Conservation (phyloP, 345 rosid genomes). For the Acer yangbiense region DNA sequence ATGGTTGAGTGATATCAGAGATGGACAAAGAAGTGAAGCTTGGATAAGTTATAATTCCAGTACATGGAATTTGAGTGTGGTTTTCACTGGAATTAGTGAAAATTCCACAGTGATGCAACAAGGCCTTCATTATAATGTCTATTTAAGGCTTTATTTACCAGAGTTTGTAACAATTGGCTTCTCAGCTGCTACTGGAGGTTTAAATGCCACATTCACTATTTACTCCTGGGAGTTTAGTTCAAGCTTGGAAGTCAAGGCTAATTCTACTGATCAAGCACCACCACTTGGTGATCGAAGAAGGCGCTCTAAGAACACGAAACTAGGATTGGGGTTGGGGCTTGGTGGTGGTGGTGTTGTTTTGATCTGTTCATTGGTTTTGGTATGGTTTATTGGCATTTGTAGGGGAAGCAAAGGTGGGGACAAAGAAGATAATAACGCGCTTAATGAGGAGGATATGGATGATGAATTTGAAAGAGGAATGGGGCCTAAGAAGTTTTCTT, state of each 20-base stretch:
- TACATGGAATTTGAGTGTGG: conserved; percentile 15
- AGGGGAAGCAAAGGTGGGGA: conserved; percentile 2
- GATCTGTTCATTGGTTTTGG: background rate
- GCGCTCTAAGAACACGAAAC: background rate
- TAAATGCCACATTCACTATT: conserved; percentile 14
- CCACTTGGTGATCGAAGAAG: background rate
- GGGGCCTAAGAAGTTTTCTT: conserved; percentile 25
- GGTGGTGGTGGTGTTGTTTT: conserved; percentile 10
- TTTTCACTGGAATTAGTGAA: conserved; percentile 16
- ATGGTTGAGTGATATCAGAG: conserved; percentile 5
- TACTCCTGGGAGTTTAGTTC: conserved; percentile 29
- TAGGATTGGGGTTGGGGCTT: conserved; percentile 6
- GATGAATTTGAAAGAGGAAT: conserved; percentile 24
- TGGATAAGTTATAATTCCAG: conserved; percentile 35
- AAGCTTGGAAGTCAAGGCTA: background rate
- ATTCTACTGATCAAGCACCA: background rate
- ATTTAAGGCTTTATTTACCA: conserved; percentile 15
- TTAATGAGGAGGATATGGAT: conserved; percentile 3
- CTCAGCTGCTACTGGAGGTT: conserved; percentile 29
- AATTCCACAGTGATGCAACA: background rate
- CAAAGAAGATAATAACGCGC: background rate
- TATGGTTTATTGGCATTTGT: background rate
- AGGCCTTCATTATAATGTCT: conserved; percentile 4
- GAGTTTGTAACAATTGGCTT: conserved; percentile 34
- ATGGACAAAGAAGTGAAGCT: conserved; percentile 21